Base-by-base conservation (phyloP, 140 eudicot species). In the Flaveria floridana region DNA sequence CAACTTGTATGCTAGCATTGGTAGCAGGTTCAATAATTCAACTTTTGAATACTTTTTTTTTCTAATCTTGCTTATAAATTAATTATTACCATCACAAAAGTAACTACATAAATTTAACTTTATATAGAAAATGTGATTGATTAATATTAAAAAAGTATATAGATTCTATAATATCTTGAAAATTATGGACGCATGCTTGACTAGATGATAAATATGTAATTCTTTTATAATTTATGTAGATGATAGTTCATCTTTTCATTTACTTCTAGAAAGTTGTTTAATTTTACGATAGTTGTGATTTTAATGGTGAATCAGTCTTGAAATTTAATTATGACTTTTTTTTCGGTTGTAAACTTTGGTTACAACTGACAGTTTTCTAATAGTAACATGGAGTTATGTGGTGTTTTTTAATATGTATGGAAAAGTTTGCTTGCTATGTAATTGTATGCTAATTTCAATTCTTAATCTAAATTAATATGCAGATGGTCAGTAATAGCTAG, bases 401-500 rank as follows among this genome's bases (percentile, higher is more conserved):
- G 11, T 19, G 68, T 73, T 4, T 34, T 21, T 34, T n/a, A 0
- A 21, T 77, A 68, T 15, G 19, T 68, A 77, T 77, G 41, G 65
- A 63, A 52, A 50, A 34, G 53, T 19, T 75, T 76, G 14, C 21
- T 65, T 69, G 15, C 11, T 68, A 57, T n/a, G 61, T 68, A 69
- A 11, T 25, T 59, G 3, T 18, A 16, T 73, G 20, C 42, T 42
- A 66, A 73, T 8, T 26, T 16, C 9, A 18, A 39, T 53, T 23
- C 0, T 72, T 55, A 16, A 74, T 59, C 39, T 70, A 79, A 73
- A 73, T 79, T 70, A 65, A 44, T 83, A 19, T 79, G 74, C 83
- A 90, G 99, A 85, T 94, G 99, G 99, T 94, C 99, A 50, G 84
- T 94, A 58, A 94, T 94, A 70, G 99, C 99, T 64, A 88, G 95